Base-by-base conservation (phyloP, 495 filamentous ascomycete species). In the Daldinia grandis region DNA sequence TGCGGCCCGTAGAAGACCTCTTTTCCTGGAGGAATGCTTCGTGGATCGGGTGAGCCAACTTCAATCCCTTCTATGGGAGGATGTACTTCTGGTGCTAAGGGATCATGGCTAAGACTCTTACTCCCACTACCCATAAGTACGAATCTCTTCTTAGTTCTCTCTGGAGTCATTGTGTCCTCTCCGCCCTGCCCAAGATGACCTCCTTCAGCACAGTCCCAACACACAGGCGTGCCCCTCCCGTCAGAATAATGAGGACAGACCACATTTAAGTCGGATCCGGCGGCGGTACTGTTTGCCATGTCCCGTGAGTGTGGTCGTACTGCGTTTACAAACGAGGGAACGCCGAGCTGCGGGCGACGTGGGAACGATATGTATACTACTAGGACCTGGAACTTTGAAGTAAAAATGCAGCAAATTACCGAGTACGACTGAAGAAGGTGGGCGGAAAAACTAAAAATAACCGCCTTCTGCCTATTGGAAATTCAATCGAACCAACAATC, bases 201-300 rank as follows among this genome's bases (percentile, higher is more conserved):
- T 56, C 31, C 55, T 42, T 75, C 73, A 14, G 58, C 54, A 42
- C 73, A 75, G 50, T 73, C 66, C 69, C 70, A 75, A 37, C 73
- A 75, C 12, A 62, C 30, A 1, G 70, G 62, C 40, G 63, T 40
- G 24, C 62, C 53, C 17, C 35, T 62, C 27, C 40, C 62, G n/a
- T 73, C 35, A 7, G 63, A 55, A 62, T 75, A 24, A 21, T 47
- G 42, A 4, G 42, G 42, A 24, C 42, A 47, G 42, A 47, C 42
- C 1, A 4, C 19, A 21, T 47, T 47, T 21, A 24, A 47, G 42
- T 47, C 42, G 9, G 21, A 2, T 10, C 19, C 42, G 7, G 42
- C 7, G 9, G 42, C 17, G 8, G 42, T 24, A 47, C 12, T 24
- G 42, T 47, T 21, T 12, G 42, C 19, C 42, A 47, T 47, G 17